Percentiles rank a stretch among this genome's conserved stretches.
Evolutionary conservation across 208 protist species (phyloP).

Genomic region (Strigomonas culicis): DNA sequence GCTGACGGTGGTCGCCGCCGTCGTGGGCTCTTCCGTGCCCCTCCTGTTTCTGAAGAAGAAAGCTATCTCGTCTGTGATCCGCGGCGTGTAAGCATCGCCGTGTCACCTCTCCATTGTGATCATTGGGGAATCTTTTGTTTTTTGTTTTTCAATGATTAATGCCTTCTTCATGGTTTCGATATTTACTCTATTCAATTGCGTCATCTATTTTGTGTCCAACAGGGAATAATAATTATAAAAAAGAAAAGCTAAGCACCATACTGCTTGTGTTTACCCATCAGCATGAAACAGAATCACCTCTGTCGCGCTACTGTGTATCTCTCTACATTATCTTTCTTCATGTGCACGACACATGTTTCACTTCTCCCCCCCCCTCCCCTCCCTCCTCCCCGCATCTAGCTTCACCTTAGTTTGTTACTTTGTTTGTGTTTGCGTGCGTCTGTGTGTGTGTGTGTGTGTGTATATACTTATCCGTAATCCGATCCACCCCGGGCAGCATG

Average conservation of each 20-base stretch:
- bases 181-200: not conserved
- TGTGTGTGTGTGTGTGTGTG: not conserved
- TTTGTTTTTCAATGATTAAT: slow-evolving; percentile 7
- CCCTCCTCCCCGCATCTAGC: no score
- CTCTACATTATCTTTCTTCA: not conserved
- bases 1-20: slow-evolving; percentile 74
- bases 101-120: not conserved
- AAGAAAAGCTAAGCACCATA: not conserved
- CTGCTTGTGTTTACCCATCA: not conserved
- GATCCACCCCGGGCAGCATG: slow-evolving; percentile 40
- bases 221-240: not conserved
- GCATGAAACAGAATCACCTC: not conserved
- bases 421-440: not conserved
- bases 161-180: not conserved
- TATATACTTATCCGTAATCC: not conserved
- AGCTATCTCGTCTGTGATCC: not conserved
- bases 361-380: no score
- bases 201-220: not conserved
- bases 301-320: no score
- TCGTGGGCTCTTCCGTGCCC: slow-evolving; percentile 86
- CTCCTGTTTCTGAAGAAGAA: slow-evolving; percentile 35
- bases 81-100: not conserved
- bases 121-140: not conserved
- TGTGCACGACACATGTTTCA: no score
- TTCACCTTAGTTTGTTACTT: not conserved